phyloP scores from a whole-genome alignment of 2,329 filamentous ascomycete genomes.

The Basipetospora chlamydospora region DNA sequence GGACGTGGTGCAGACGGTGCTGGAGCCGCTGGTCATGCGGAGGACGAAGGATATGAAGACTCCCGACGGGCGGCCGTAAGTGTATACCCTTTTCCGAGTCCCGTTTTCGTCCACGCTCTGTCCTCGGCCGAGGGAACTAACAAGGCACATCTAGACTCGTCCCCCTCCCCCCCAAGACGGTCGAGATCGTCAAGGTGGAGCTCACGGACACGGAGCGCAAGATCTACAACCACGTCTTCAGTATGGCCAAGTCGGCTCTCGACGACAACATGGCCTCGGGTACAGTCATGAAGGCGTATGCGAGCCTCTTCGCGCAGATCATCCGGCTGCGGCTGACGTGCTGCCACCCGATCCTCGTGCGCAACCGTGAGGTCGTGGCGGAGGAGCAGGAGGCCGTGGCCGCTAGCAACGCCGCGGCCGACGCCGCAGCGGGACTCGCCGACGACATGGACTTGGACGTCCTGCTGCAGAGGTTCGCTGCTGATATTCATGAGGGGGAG shows the following conservation, averaged over 20 bases:
- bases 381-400: conserved; percentile 82
- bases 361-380: conserved; percentile 69
- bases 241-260: conserved; percentile 69
- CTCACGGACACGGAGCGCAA: conserved; percentile 73
- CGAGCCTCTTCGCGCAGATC: conserved; percentile 95
- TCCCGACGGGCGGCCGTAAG: conserved; percentile 50
- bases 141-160: conserved; percentile 42
- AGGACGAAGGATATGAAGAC: conserved; percentile 98
- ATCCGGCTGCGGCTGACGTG: conserved; percentile 84
- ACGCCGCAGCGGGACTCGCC: conserved; percentile 65
- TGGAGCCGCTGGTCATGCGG: conserved; percentile 89
- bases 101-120: neutral
- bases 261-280: conserved; percentile 78
- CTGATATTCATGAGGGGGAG: conserved; percentile 41
- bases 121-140: neutral
- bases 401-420: conserved; percentile 58
- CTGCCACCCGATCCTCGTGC: conserved; percentile 80
- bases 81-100: conserved; percentile 1
- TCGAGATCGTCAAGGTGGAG: conserved; percentile 80
- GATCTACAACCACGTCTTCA: conserved; percentile 85
- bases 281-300: conserved; percentile 88
- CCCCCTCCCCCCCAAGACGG: conserved; percentile 61
- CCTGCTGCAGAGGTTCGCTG: conserved; percentile 72
- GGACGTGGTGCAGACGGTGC: conserved; percentile 90
- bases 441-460: conserved; percentile 94